These are phyloP conservation scores for Gloeophyllum trabeum DNA, from an alignment of 768 basidiomycete genomes.

Conservation along the genomic window DNA sequence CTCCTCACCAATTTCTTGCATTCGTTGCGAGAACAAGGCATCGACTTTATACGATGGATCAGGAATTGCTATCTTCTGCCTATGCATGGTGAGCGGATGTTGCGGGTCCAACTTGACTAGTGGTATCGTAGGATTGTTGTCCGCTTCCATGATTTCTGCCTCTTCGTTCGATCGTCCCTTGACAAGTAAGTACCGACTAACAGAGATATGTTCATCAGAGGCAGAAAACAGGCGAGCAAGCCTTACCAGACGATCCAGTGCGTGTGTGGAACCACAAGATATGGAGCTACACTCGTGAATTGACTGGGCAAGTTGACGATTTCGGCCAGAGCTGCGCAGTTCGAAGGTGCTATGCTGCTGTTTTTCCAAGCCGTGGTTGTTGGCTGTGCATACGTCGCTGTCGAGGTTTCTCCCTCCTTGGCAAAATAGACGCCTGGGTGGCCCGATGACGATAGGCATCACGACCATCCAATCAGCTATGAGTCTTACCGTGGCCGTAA, in stretches of 20 bases:
- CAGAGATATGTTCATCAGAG: not conserved
- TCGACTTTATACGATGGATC: conserved; percentile 45
- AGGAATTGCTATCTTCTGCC: conserved; percentile 34
- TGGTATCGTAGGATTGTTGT: conserved; percentile 14
- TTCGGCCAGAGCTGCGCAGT: conserved; percentile 52
- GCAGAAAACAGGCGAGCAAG: not conserved
- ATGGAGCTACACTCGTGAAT: conserved; percentile 41
- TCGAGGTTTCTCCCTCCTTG: conserved; percentile 41
- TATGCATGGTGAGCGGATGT: conserved; percentile 28
- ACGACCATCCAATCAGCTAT: not conserved
- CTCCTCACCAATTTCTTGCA: conserved; percentile 28
- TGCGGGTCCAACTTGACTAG: conserved; percentile 38
- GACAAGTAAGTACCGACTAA: conserved; percentile 54
- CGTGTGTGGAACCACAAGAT: conserved; percentile 51
- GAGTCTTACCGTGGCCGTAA: conserved; percentile 43
- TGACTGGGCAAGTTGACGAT: conserved; percentile 47
- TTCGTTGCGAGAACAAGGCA: conserved; percentile 29
- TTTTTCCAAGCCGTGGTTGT: conserved; percentile 35
- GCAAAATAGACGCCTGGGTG: conserved; percentile 54
- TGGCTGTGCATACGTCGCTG: conserved; percentile 26
- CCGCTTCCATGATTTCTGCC: too few relatives aligned
- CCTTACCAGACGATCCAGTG: conserved; percentile 63
- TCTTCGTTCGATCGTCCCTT: conserved; percentile 15
- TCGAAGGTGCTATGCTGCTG: conserved; percentile 32
- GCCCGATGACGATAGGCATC: conserved; percentile 2